Percentiles rank a stretch among this genome's conserved stretches.
Conservation (phyloP, 768 basidiomycete species). For the Tricholoma sp. region DNA sequence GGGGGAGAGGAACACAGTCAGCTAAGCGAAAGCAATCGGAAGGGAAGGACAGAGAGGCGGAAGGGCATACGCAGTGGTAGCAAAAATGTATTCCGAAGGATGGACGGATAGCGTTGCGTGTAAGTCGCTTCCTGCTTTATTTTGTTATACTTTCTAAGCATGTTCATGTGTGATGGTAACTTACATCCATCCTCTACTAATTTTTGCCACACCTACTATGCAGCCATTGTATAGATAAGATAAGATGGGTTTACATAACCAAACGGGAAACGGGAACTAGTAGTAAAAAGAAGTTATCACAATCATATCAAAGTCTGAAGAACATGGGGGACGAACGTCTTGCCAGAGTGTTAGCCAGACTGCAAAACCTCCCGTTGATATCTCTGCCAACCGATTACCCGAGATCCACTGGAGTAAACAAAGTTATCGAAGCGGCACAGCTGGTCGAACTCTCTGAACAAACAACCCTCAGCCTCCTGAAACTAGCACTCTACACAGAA, state of each 20-base stretch:
- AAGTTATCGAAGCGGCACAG: conserved; percentile 82
- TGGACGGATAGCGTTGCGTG: conserved; percentile 14
- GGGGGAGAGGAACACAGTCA: conserved; percentile 50
- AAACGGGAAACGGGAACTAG: no score
- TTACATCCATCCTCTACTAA: no score
- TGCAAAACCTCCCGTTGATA: conserved; percentile 83
- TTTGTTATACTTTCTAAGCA: neutral
- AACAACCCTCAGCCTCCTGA: conserved; percentile 73
- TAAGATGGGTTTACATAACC: no score
- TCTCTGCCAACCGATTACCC: conserved; percentile 97
- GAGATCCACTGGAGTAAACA: conserved; percentile 64
- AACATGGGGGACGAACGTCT: conserved; percentile 43
- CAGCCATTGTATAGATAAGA: no score
- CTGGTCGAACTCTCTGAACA: conserved; percentile 65
- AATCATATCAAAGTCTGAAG: neutral
- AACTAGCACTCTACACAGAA: conserved; percentile 73
- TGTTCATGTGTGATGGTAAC: neutral
- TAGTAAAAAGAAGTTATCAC: no score
- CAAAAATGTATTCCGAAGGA: conserved; percentile 70
- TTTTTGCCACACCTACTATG: no score
- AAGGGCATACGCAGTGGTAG: conserved; percentile 84
- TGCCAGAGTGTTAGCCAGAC: conserved; percentile 51
- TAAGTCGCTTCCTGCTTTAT: neutral
- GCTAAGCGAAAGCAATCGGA: conserved; percentile 61
- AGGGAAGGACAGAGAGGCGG: conserved; percentile 76